phyloP scores from a whole-genome alignment of 371 early-diverging fungal species.

The Syncephalis fuscata region DNA sequence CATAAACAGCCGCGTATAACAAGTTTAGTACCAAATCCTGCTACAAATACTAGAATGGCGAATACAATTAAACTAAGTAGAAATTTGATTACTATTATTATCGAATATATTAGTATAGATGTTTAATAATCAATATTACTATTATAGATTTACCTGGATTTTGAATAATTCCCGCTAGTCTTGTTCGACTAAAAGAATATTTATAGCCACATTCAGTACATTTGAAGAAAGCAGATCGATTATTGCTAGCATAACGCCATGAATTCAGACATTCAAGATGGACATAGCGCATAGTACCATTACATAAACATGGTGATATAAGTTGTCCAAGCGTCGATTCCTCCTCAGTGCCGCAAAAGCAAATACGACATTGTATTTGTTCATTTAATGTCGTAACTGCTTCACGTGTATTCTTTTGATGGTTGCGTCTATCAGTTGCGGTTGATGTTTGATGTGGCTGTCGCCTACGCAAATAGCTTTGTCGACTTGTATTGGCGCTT shows the following conservation, averaged over 20 bases:
- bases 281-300: constrained; percentile 18
- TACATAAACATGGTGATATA: constrained; percentile 23
- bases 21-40: constrained; percentile 5
- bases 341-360: constrained; percentile 18
- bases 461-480: neutral
- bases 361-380: constrained; percentile 21
- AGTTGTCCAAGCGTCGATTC: constrained; percentile 14
- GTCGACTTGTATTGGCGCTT: neutral
- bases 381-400: too few relatives aligned
- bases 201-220: constrained; percentile 8
- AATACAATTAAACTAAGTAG: constrained; percentile 3
- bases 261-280: constrained; percentile 10
- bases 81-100: too few relatives aligned
- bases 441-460: constrained; percentile 3
- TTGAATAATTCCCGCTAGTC: constrained; percentile 5
- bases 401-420: too few relatives aligned
- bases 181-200: constrained; percentile 7
- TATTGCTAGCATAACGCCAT: constrained; percentile 6
- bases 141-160: constrained; percentile 4
- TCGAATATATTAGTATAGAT: neutral
- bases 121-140: neutral
- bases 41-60: constrained; percentile 3
- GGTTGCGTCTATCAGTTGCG: too few relatives aligned
- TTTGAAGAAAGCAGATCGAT: constrained; percentile 6
- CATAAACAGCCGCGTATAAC: neutral